These are phyloP conservation scores for Phaeotremella skinneri DNA, from an alignment of 768 basidiomycete species.

Conservation along the genomic window DNA sequence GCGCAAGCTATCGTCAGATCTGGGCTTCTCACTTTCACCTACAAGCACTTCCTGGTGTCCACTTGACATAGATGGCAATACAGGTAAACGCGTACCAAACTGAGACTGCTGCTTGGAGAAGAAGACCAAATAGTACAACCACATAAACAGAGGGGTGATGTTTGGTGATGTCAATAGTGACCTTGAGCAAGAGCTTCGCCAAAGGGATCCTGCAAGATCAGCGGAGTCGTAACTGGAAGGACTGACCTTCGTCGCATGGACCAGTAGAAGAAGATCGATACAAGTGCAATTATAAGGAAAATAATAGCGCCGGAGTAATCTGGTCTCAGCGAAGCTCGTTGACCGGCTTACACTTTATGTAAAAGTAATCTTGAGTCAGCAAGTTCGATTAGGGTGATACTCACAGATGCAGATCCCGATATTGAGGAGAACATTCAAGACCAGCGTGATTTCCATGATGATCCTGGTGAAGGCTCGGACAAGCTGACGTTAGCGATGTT, in stretches of 20 bases:
- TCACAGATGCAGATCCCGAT: conserved; percentile 74
- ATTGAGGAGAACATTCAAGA: conserved; percentile 46
- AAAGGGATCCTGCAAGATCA: conserved; percentile 72
- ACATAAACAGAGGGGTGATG: conserved; percentile 76
- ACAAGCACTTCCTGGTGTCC: conserved; percentile 75
- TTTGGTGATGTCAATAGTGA: conserved; percentile 79
- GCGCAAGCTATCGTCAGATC: conserved; percentile 34
- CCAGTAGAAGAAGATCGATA: conserved; percentile 73
- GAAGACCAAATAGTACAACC: conserved; percentile 69
- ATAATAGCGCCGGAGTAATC: conserved; percentile 73
- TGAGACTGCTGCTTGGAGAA: conserved; percentile 67
- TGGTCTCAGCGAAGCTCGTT: conserved; percentile 7
- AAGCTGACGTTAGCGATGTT: conserved; percentile 48
- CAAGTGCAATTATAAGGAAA: conserved; percentile 72
- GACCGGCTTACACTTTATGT: conserved; percentile 42
- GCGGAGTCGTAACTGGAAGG: conserved; percentile 28
- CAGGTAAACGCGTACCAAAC: conserved; percentile 79
- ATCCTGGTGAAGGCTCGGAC: conserved; percentile 68
- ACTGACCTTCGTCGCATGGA: conserved; percentile 53
- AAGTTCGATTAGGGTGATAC: conserved; percentile 66
- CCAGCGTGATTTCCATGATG: conserved; percentile 61
- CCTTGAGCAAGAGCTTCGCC: conserved; percentile 72
- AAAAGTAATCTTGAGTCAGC: conserved; percentile 36
- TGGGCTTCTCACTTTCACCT: conserved; percentile 35
- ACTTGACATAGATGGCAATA: conserved; percentile 71